Base-by-base conservation (phyloP, 805 yeast genomes). In the Zygoascus bituminiphila region DNA sequence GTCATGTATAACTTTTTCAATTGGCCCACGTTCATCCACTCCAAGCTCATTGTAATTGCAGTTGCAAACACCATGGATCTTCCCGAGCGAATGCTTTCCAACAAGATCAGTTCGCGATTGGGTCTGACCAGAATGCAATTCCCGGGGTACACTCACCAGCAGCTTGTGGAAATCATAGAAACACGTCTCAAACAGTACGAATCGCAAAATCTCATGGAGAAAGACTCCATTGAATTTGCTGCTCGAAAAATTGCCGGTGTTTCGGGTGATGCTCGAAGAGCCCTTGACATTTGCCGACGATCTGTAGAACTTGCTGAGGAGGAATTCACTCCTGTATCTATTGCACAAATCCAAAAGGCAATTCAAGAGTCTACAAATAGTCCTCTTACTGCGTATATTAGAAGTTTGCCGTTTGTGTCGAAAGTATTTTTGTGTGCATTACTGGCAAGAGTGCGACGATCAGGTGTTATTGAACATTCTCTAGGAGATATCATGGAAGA, bases 41-140 rank as follows among this genome's bases (percentile, higher is more conserved):
- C 98, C 4, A 82, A 82, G 57, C 70, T 93, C 45, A 78, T 93
- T 45, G 94, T 93, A 1, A 73, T 93, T 38, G 97, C 98, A 0
- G 88, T 93, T 25, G 97, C 98, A 3, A 93, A 93, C 63, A 89
- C 97, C 0, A 88, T 93, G 96, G 98, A 93, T 68, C 69, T 93
- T 43, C 98, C 98, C 0, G 98, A 93, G 62, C 72, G 96, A 46
- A 74, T 82, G 45, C 69, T 93, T 36, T 80, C 93, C 17, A 91
- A 88, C 65, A 93, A 93, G 65, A 84, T 88, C 2, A 83, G 96
- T 0, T 87, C 96, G 1, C 78, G 99, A 55, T 71, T 93, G 50
- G 99, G 99, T 1, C 72, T 89, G 33, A 79, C 85, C 8, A 77
- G 98, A 64, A 76, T 91, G 37, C 86, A 84, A 65, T 93, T 93